Base-by-base conservation (phyloP, 805 yeast species). In the Henningerozyma blattae region DNA sequence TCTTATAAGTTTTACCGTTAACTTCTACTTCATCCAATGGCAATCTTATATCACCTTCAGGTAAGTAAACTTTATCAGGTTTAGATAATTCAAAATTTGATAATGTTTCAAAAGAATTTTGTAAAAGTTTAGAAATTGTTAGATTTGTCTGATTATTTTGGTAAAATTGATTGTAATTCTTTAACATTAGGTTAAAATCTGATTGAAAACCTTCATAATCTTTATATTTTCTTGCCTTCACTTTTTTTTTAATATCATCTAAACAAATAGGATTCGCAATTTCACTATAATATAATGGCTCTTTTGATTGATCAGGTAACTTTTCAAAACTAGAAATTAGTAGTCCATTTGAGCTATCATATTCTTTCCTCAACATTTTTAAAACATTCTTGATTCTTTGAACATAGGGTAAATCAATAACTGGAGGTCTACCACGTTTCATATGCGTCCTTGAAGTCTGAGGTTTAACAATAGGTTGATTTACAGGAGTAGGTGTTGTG, bases 381-480 rank as follows among this genome's bases (percentile, higher is more conserved):
- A 91, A 61, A 26, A 91, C 77, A 44, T 84, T 76, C 56, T 89
- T 87, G 58, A 89, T 86, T 42, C 96, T 68, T 50, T 85, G 85
- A 58, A 91, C 96, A 56, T 80, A 87, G 5, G 60, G 60, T 12
- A 54, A 34, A 39, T 55, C 60, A 20, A 55, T 54, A 3, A 54
- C 52, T 8, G 59, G 59, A 13, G 59, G 59, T 37, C 59, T 50
- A 36, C 59, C 59, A 36, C 60, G 52, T 34, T 51, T 52, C 36
- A 51, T 41, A 33, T 52, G 54, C 7, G 47, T 48, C 28, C 45
- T 51, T 31, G 46, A 48, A 27, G 39, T 42, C 22, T 39, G 47
- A 20, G 16, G 27, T 25, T 18, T 43, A 7, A 34, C 27, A n/a
- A n/a, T n/a, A n/a, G n/a, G n/a, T n/a, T n/a, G n/a, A n/a, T n/a